These are phyloP conservation scores for Colletotrichum karsti DNA, from an alignment of 2,329 filamentous ascomycete genomes.

Conservation along the genomic window DNA sequence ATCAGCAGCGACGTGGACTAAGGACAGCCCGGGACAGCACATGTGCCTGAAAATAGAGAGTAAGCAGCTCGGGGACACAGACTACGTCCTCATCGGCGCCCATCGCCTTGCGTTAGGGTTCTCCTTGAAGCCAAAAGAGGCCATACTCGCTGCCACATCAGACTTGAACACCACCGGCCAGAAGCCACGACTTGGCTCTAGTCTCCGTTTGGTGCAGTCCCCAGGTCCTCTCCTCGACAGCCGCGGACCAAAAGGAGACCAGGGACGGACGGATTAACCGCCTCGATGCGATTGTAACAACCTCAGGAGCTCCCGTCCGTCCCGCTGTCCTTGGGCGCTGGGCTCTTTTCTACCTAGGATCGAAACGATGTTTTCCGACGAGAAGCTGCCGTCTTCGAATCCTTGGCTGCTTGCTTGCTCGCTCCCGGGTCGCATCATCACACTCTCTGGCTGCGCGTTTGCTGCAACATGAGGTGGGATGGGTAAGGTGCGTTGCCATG, in stretches of 20 bases:
- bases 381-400: neutral
- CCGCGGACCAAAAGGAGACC: neutral
- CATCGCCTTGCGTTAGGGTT: neutral
- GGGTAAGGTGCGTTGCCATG: slow-evolving; percentile 6
- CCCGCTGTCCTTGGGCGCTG: neutral
- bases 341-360: too few species aligned
- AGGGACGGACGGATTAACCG: neutral
- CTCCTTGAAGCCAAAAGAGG: slow-evolving; percentile 11
- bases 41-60: neutral
- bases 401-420: neutral
- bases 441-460: neutral
- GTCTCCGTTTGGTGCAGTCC: slow-evolving; percentile 3
- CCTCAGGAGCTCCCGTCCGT: neutral
- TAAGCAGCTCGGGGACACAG: neutral
- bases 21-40: neutral
- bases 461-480: neutral
- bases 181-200: slow-evolving; percentile 20
- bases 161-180: slow-evolving; percentile 6
- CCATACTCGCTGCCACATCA: slow-evolving; percentile 11
- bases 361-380: neutral
- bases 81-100: neutral
- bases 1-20: neutral
- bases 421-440: neutral
- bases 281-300: neutral
- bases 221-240: neutral